These are phyloP conservation scores for Brassica juncea DNA, from an alignment of 345 rosid species.

Conservation along the genomic window DNA sequence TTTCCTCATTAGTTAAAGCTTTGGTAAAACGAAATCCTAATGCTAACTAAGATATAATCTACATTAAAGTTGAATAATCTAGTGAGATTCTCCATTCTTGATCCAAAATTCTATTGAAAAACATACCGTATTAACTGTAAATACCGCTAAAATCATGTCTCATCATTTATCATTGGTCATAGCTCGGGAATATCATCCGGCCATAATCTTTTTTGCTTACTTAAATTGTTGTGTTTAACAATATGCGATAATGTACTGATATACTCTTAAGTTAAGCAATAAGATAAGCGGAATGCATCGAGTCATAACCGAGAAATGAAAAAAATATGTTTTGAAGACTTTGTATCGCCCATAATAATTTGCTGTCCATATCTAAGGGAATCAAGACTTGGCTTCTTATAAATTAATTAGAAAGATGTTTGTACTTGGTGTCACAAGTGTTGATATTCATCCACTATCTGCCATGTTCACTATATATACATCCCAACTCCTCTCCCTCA, in stretches of 20 bases:
- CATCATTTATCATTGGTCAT: background rate
- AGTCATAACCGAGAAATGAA: slow-evolving; percentile 33
- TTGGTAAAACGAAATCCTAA: background rate
- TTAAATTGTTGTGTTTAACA: background rate
- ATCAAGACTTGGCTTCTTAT: slow-evolving; percentile 15
- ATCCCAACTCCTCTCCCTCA: slow-evolving; percentile 20
- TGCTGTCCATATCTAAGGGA: slow-evolving; percentile 41
- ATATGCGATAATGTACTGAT: background rate
- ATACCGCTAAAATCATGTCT: background rate
- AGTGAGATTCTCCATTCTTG: background rate
- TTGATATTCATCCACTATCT: slow-evolving; percentile 40
- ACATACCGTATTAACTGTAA: background rate
- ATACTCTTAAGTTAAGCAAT: slow-evolving; percentile 1
- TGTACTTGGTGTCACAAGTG: slow-evolving; percentile 19
- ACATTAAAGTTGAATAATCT: background rate
- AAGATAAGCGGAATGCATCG: slow-evolving; percentile 17
- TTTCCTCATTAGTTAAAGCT: slow-evolving; percentile 4
- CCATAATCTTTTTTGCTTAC: background rate
- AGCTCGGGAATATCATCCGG: background rate
- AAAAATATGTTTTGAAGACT: slow-evolving; percentile 19
- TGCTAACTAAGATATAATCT: background rate
- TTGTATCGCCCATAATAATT: slow-evolving; percentile 28
- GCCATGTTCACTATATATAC: slow-evolving; percentile 40
- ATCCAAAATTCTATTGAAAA: background rate
- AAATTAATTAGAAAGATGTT: slow-evolving; percentile 18